phyloP scores from a whole-genome alignment of 2,329 filamentous ascomycete genomes.

The Blastomyces percursus region DNA sequence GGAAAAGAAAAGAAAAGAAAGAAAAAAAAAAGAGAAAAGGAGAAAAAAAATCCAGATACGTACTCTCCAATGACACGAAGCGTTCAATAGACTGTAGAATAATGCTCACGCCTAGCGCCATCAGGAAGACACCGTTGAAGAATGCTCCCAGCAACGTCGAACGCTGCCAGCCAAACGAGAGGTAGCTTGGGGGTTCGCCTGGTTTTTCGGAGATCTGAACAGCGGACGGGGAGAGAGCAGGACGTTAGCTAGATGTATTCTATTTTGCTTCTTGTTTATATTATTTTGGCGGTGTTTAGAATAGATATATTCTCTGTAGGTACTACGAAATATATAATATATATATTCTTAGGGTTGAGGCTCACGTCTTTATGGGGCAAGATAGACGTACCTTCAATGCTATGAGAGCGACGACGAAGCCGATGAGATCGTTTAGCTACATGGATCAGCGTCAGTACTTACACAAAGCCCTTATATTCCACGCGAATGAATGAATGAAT shows the following conservation, averaged over 20 bases:
- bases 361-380: background rate
- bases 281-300: background rate
- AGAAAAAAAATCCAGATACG: slow-evolving; percentile 13
- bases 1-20: too few relatives aligned
- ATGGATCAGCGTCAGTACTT: background rate
- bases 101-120: slow-evolving; percentile 64
- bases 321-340: background rate
- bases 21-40: too few relatives aligned
- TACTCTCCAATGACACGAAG: slow-evolving; percentile 48
- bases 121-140: slow-evolving; percentile 66
- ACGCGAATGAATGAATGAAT: too few relatives aligned
- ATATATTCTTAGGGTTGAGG: too few relatives aligned
- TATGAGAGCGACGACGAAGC: slow-evolving; percentile 53
- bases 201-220: slow-evolving; percentile 47
- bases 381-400: slow-evolving; percentile 47
- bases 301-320: background rate
- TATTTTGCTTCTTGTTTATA: background rate
- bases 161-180: slow-evolving; percentile 67
- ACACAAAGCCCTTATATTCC: background rate
- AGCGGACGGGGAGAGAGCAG: background rate
- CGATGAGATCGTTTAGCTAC: slow-evolving; percentile 60
- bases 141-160: slow-evolving; percentile 64
- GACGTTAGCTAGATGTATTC: background rate
- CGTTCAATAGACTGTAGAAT: slow-evolving; percentile 62
- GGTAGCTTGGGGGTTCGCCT: slow-evolving; percentile 43